Evolutionary conservation across 176 grass and related monocot genomes (phyloP).

Genomic region (Carex myosuroides): DNA sequence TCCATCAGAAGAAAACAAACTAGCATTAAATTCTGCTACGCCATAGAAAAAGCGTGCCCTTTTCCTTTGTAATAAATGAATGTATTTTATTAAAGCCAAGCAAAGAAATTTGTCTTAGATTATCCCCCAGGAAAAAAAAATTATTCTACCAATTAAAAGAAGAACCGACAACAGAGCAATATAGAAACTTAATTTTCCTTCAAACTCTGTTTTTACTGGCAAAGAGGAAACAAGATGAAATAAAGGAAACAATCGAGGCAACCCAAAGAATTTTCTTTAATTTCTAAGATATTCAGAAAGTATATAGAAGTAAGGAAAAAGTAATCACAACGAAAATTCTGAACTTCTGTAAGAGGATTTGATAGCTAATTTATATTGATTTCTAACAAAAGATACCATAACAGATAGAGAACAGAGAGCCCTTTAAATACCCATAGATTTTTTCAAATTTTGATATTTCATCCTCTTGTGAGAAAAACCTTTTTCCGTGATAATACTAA

Average conservation of each 20-base stretch:
- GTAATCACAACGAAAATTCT: background rate
- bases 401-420: background rate
- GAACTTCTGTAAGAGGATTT: background rate
- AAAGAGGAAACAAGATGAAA: background rate
- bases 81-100: slow-evolving; percentile 19
- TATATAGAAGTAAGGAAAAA: background rate
- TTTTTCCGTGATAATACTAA: background rate
- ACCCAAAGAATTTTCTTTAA: background rate
- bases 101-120: background rate
- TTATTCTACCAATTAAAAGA: slow-evolving; percentile 1
- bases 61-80: slow-evolving; percentile 20
- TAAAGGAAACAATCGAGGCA: background rate
- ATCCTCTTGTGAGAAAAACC: background rate
- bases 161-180: background rate
- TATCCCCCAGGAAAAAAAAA: background rate
- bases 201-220: slow-evolving; percentile 21
- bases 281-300: background rate
- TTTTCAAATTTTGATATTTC: background rate
- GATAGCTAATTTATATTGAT: background rate
- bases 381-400: background rate
- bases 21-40: slow-evolving; percentile 21
- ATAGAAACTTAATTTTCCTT: slow-evolving; percentile 10
- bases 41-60: slow-evolving; percentile 1
- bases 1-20: slow-evolving; percentile 24
- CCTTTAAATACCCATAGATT: background rate